Conservation (phyloP, 768 basidiomycete species). For the Suillus bovinus region DNA sequence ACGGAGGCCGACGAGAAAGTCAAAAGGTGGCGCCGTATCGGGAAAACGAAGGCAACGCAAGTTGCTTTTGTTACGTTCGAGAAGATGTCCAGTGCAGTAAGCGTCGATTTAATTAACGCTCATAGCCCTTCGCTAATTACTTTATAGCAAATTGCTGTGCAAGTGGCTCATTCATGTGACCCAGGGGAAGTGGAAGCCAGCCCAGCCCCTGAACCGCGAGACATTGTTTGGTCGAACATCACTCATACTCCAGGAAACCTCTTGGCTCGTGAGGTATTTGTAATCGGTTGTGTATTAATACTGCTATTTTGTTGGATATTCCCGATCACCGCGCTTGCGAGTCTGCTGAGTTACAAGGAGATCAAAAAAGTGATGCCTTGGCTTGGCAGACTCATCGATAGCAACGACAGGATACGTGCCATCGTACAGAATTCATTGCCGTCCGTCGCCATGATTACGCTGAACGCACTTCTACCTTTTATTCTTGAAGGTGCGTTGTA, state of each 20-base stretch:
- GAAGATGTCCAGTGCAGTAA: constrained; percentile 88
- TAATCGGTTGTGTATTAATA: constrained; percentile 65
- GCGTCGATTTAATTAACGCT: constrained; percentile 21
- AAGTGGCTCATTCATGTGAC: constrained; percentile 73
- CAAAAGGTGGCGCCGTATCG: constrained; percentile 64
- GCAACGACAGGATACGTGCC: constrained; percentile 75
- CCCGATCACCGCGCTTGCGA: constrained; percentile 85
- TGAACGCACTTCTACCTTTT: constrained; percentile 90
- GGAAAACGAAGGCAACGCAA: constrained; percentile 79
- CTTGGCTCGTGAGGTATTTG: constrained; percentile 68
- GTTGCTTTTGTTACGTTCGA: constrained; percentile 96
- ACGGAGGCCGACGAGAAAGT: constrained; percentile 82
- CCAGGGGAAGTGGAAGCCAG: constrained; percentile 67
- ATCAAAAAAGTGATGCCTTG: constrained; percentile 90
- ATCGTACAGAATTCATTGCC: constrained; percentile 96
- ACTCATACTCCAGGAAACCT: constrained; percentile 58
- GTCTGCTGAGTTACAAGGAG: constrained; percentile 88
- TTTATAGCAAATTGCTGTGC: constrained; percentile 81
- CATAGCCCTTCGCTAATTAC: not conserved
- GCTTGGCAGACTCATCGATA: constrained; percentile 83
- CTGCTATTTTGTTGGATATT: constrained; percentile 91
- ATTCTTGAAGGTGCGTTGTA: constrained; percentile 71
- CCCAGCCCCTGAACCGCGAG: constrained; percentile 90
- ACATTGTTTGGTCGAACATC: constrained; percentile 95
- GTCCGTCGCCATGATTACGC: constrained; percentile 82